Evolutionary conservation across 2,329 filamentous ascomycete genomes (phyloP).

Genomic region (Fusarium austroafricanum): DNA sequence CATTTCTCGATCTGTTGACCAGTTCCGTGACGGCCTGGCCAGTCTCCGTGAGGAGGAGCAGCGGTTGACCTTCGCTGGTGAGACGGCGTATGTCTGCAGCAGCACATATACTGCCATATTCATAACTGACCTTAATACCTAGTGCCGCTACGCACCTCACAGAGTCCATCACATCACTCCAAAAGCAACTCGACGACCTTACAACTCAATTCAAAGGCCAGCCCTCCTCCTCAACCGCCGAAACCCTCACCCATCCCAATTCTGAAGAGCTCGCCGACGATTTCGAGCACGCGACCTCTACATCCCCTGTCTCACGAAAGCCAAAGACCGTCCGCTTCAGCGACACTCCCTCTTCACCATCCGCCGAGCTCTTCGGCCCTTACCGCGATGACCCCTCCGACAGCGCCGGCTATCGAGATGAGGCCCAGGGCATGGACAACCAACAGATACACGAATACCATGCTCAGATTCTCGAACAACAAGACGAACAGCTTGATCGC

Average conservation of each 20-base stretch:
- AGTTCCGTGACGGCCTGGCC: conserved; percentile 83
- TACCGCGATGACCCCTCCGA: conserved; percentile 78
- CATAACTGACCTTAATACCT: conserved; percentile 3
- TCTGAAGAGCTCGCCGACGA: conserved; percentile 70
- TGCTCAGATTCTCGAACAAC: conserved; percentile 81
- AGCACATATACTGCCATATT: neutral
- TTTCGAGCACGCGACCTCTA: conserved; percentile 71
- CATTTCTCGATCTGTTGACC: conserved; percentile 88
- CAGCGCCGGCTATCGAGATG: conserved; percentile 67
- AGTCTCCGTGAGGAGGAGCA: conserved; percentile 72
- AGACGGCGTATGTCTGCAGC: conserved; percentile 66
- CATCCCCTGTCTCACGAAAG: conserved; percentile 48
- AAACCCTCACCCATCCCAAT: conserved; percentile 70
- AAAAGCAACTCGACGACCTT: conserved; percentile 80
- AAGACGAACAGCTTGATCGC: conserved; percentile 92
- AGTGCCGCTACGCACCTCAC: conserved; percentile 63
- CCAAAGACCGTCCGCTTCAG: conserved; percentile 89
- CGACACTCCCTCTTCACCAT: conserved; percentile 65
- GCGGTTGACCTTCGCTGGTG: conserved; percentile 71
- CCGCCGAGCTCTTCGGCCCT: conserved; percentile 61
- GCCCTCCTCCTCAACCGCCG: conserved; percentile 60
- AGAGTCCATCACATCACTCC: conserved; percentile 75
- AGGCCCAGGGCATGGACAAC: conserved; percentile 75
- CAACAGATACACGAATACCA: conserved; percentile 90
- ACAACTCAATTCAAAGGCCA: conserved; percentile 83